phyloP scores from a whole-genome alignment of 306 rosid species.

The Echinosophora koreensis region DNA sequence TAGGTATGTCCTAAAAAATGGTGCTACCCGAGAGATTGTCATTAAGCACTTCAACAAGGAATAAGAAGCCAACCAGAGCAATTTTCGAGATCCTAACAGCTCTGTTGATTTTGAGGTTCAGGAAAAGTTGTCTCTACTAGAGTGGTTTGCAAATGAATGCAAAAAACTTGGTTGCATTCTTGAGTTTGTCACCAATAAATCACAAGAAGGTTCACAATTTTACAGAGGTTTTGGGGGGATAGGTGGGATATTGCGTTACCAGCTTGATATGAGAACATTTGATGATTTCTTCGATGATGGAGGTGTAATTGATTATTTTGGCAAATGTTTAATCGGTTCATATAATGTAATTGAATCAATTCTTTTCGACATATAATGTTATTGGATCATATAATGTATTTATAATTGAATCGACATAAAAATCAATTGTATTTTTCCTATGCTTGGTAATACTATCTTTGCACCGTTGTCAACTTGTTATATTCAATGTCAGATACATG shows the following conservation, averaged over 20 bases:
- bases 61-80: conserved; percentile 68
- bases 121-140: conserved; percentile 76
- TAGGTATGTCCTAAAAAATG: conserved; percentile 71
- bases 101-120: conserved; percentile 78
- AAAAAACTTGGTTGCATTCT: conserved; percentile 82
- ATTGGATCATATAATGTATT: no score
- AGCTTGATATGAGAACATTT: conserved; percentile 86
- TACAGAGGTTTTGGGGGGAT: conserved; percentile 96
- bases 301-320: no score
- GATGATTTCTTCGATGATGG: conserved; percentile 84
- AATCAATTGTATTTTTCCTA: no score
- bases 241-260: conserved; percentile 94
- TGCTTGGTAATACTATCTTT: no score
- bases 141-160: conserved; percentile 96
- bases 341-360: no score
- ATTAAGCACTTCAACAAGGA: conserved; percentile 85
- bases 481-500: no score
- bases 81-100: conserved; percentile 69
- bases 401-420: no score
- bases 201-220: conserved; percentile 95
- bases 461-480: no score
- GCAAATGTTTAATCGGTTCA: no score
- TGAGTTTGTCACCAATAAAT: conserved; percentile 88
- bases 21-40: conserved; percentile 61
- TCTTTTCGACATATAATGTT: no score